Percentiles rank a stretch among this genome's conserved stretches.
Conservation (phyloP, 139 green algal species). For the Chlorella ohadii region DNA sequence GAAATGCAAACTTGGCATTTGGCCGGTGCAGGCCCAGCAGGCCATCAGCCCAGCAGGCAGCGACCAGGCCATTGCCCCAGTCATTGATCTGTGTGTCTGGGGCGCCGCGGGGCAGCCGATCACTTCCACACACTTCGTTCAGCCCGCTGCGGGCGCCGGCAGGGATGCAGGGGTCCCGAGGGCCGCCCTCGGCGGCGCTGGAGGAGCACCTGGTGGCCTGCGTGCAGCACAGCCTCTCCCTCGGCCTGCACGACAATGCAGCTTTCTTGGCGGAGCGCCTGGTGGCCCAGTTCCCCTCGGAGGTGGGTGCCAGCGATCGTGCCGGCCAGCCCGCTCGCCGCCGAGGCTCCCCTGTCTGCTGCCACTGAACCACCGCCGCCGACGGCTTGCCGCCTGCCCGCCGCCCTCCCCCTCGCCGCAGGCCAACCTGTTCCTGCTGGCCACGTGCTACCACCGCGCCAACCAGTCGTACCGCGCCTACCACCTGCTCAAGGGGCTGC, state of each 20-base stretch:
- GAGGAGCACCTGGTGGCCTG: constrained; percentile 58
- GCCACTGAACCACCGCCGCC: neutral
- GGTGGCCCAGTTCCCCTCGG: constrained; percentile 67
- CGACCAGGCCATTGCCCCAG: neutral
- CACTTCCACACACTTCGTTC: neutral
- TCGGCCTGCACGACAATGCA: constrained; percentile 85
- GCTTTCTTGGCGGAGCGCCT: constrained; percentile 88
- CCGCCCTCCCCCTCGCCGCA: constrained; percentile 41
- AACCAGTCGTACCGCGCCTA: constrained; percentile 82
- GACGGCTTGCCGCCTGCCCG: neutral
- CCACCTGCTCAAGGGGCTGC: constrained; percentile 71
- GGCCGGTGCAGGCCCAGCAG: too few relatives aligned
- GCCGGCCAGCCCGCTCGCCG: too few relatives aligned
- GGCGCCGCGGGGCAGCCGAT: neutral
- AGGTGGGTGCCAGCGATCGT: constrained; percentile 53
- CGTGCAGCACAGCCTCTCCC: constrained; percentile 67
- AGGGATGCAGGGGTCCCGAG: neutral
- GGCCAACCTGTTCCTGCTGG: constrained; percentile 86
- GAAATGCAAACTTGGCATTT: neutral
- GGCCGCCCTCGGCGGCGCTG: constrained; percentile 1
- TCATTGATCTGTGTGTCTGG: neutral
- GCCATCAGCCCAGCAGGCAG: too few relatives aligned
- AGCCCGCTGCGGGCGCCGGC: neutral
- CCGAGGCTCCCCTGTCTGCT: too few relatives aligned
- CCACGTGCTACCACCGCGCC: constrained; percentile 82